Conservation (phyloP, 2,329 filamentous ascomycete genomes). For the Beauveria asiatica region DNA sequence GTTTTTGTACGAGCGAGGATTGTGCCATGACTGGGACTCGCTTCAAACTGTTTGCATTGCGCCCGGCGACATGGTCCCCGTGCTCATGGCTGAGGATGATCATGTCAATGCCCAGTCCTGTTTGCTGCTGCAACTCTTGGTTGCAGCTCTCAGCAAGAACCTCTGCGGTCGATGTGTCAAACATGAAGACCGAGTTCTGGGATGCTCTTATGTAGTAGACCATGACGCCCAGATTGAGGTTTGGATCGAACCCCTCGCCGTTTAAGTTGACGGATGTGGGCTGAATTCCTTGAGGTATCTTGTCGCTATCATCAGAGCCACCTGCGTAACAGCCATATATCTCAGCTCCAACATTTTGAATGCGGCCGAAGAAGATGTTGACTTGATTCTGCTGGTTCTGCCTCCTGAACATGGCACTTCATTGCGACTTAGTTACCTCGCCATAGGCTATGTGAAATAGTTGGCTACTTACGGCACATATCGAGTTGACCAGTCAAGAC, state of each 20-base stretch:
- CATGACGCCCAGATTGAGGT: constrained; percentile 1
- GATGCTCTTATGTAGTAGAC: constrained; percentile 2
- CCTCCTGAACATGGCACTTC: neutral
- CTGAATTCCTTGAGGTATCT: neutral
- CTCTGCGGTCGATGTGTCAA: neutral
- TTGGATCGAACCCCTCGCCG: constrained; percentile 1
- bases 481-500: neutral
- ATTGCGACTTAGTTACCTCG: neutral
- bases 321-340: constrained; percentile 7
- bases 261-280: neutral
- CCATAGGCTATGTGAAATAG: neutral
- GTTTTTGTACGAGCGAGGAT: neutral
- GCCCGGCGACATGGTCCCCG: neutral
- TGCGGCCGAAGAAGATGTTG: neutral
- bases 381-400: neutral
- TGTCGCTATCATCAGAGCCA: neutral
- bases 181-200: neutral
- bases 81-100: constrained; percentile 4
- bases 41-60: neutral
- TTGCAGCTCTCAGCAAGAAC: constrained; percentile 3
- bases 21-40: neutral
- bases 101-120: neutral
- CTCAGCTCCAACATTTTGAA: neutral
- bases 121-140: neutral
- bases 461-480: neutral